Conservation (phyloP, 345 rosid genomes). For the Sisymbrium irio region DNA sequence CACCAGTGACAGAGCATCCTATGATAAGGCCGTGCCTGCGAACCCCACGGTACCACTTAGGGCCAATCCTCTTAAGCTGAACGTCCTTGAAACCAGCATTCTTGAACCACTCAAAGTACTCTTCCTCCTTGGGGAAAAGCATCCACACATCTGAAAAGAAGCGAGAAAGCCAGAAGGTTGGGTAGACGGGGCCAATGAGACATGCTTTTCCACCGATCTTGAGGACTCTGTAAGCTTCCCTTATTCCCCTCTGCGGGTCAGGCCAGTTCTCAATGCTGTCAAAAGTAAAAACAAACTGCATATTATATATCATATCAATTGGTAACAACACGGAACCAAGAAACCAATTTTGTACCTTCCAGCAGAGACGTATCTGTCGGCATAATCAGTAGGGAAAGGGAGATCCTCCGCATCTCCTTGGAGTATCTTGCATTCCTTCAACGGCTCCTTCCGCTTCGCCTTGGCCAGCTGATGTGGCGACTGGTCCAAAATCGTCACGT, state of each 20-base stretch:
- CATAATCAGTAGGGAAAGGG: slow-evolving; percentile 81
- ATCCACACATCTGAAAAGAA: slow-evolving; percentile 99
- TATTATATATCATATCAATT: too few species aligned
- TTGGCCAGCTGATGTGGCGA: slow-evolving; percentile 98
- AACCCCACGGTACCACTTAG: slow-evolving; percentile 99
- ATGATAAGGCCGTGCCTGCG: slow-evolving; percentile 95
- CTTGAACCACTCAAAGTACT: slow-evolving; percentile 91
- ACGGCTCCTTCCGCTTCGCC: slow-evolving; percentile 92
- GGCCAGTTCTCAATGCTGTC: slow-evolving; percentile 99
- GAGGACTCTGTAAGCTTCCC: slow-evolving; percentile 94
- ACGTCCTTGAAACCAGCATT: slow-evolving; percentile 95
- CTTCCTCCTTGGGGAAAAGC: slow-evolving; percentile 99
- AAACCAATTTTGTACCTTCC: slow-evolving; percentile 56
- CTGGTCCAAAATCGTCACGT: slow-evolving; percentile 94
- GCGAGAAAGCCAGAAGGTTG: slow-evolving; percentile 93
- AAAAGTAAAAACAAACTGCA: neutral
- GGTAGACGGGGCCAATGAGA: slow-evolving; percentile 92
- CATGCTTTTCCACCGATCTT: slow-evolving; percentile 93
- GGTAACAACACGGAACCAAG: too few species aligned
- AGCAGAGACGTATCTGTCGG: slow-evolving; percentile 94
- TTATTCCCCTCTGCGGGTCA: slow-evolving; percentile 95
- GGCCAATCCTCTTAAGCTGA: slow-evolving; percentile 92
- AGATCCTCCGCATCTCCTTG: slow-evolving; percentile 99
- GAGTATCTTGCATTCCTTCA: slow-evolving; percentile 86
- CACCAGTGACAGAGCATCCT: slow-evolving; percentile 97